Base-by-base conservation (phyloP, 2,329 filamentous ascomycete species). In the Aspergillus sp. region DNA sequence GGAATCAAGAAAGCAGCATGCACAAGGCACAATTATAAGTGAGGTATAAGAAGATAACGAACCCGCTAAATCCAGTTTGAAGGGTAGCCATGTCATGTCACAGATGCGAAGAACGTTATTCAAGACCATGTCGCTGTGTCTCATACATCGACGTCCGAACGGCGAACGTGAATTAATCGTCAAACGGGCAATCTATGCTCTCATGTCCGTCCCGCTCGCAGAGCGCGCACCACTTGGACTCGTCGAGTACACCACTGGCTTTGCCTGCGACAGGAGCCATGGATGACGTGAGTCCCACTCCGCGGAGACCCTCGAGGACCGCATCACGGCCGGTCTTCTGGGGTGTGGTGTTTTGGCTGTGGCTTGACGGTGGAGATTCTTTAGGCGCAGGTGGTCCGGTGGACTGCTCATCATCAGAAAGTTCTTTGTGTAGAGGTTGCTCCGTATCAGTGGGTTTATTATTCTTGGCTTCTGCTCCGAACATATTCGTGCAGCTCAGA, bases 171-270 rank as follows among this genome's bases (percentile, higher is more conserved):
- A 11, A 47, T 61, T 73, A 77, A 74, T 96, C 91, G 77, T 96
- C 93, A 75, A 96, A 89, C 12, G 93, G 92, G 75, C 93, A 96
- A 74, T 96, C 91, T 60, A 96, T 93, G 70, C 93, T 97, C 75
- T 97, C 90, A 73, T 99, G 95, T 13, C 95, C 95, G 69, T 99
- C 95, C 61, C 91, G 86, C 80, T 99, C 95, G 73, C 95, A 99
- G 45, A 98, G 81, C 15, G 95, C 95, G 75, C 95, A 99, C 95
- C 95, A 99, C 77, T 96, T 97, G 61, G 88, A 85, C 54, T 88
- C 85, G 68, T 98, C 91, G 63, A 93, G 82, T 47, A 90, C 79
- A 1, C 89, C 89, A 55, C 87, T 91, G 64, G 88, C 86, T 77
- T 91, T 93, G 52, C 90, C 90, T 4, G 90, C 88, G 22, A 91